Conservation (phyloP, 2,329 filamentous ascomycete species). For the Capronia epimyces region DNA sequence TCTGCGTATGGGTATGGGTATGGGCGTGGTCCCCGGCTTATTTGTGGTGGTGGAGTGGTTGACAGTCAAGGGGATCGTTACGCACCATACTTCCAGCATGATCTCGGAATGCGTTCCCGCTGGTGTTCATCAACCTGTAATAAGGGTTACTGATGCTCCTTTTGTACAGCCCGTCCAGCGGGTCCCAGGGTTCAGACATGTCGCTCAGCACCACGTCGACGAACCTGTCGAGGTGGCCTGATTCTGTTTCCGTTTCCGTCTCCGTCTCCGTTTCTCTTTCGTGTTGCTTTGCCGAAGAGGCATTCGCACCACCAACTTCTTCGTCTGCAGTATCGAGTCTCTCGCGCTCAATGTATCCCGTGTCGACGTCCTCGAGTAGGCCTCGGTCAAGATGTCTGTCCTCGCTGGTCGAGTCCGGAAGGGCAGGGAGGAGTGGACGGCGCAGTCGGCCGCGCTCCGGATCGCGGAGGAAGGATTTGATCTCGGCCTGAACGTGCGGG, state of each 20-base stretch:
- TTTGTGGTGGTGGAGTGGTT: too few relatives aligned
- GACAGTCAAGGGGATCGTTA: conserved; percentile 10
- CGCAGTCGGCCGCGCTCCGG: conserved; percentile 54
- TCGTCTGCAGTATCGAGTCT: background rate
- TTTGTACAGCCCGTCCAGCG: conserved; percentile 70
- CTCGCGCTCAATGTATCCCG: background rate
- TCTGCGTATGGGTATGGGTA: too few relatives aligned
- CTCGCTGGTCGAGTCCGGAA: background rate
- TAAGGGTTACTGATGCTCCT: conserved; percentile 93
- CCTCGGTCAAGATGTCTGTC: conserved; percentile 22
- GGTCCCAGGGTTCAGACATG: conserved; percentile 96
- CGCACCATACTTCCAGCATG: conserved; percentile 92
- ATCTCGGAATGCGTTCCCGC: conserved; percentile 77
- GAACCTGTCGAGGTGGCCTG: conserved; percentile 46
- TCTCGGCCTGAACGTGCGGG: conserved; percentile 64
- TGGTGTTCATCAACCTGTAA: conserved; percentile 99
- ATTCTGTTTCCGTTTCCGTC: conserved; percentile 28
- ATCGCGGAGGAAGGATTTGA: conserved; percentile 68
- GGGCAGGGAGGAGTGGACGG: conserved; percentile 23
- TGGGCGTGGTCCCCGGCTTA: too few relatives aligned
- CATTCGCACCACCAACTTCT: background rate
- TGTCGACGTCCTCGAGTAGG: background rate
- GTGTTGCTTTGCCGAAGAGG: conserved; percentile 24
- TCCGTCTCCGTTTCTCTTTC: conserved; percentile 27
- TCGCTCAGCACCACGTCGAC: conserved; percentile 96